Base-by-base conservation (phyloP, 139 green algal genomes). In the Helicosporidium sp. region DNA sequence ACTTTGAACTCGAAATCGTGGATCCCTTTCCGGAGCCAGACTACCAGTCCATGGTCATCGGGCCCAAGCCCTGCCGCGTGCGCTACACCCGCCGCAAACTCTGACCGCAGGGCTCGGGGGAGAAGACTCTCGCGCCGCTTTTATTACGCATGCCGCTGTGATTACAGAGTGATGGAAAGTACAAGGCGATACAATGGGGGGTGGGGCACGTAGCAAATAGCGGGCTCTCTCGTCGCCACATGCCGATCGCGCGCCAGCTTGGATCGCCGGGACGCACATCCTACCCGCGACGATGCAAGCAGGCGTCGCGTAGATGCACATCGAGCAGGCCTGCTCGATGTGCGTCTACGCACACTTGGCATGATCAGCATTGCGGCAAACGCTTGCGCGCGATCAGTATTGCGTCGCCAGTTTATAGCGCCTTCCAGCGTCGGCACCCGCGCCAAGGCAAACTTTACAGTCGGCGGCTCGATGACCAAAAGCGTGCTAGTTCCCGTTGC, bases 1-100 rank as follows among this genome's bases (percentile, higher is more conserved):
- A 95, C 54, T 99, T 95, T 66, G 83, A 94, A n/a, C 80, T 99
- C 45, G 78, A 97, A 72, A 54, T 94, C 53, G 37, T 94, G 18
- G 78, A 91, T 54, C 72, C 61, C n/a, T 72, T 87, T 43, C 79
- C 79, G 22, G 78, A 84, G 50, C 60, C 83, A 7, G 77, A 99
- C 72, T 95, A 83, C 56, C 69, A 86, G 20, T 79, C 71, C 34
- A 91, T 99, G 77, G 89, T 96, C 18, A 77, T 94, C 26, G 86
- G 82, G 6, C 85, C 88, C 44, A 92, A 86, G 63, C 49, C 75
- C 6, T 84, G 76, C 61, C 58, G 70, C 23, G 73, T 96, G n/a
- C 62, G 65, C 25, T 96, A 83, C 76, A 87, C 46, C 8, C 70
- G 87, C 20, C 65, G 77, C 19, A 74, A 65, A 51, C 52, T 74